Conservation (phyloP, 768 basidiomycete species). For the Boletus rex-veris region DNA sequence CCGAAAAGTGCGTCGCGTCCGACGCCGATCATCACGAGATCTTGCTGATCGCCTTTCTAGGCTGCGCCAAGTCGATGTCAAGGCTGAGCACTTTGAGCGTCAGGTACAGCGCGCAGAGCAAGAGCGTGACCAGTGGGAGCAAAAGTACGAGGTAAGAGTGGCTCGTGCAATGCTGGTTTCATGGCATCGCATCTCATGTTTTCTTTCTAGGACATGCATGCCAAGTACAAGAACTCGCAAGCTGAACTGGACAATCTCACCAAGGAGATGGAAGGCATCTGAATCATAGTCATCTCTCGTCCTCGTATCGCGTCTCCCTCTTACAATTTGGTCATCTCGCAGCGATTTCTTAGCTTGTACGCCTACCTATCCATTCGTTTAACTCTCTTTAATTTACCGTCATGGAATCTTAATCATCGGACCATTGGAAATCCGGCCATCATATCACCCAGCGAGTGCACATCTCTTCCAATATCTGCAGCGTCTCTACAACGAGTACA, state of each 20-base stretch:
- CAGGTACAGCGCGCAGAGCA: conserved; percentile 82
- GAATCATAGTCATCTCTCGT: conserved; percentile 21
- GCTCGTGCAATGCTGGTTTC: neutral
- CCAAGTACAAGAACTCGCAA: conserved; percentile 72
- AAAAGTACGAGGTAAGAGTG: conserved; percentile 81
- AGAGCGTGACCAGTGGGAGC: conserved; percentile 91
- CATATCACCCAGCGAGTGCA: neutral
- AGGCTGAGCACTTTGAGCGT: conserved; percentile 97
- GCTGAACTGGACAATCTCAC: conserved; percentile 83
- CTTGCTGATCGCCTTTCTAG: conserved; percentile 41
- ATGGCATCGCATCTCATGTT: conserved; percentile 1
- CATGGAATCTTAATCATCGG: conserved; percentile 11
- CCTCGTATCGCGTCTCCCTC: conserved; percentile 4
- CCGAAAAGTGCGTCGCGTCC: conserved; percentile 76
- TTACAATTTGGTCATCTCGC: conserved; percentile 10
- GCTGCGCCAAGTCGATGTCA: conserved; percentile 94
- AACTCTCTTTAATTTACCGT: conserved; percentile 21
- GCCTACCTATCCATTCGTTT: conserved; percentile 14
- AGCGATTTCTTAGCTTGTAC: conserved; percentile 21
- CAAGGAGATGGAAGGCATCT: conserved; percentile 67
- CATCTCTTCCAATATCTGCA: too few species aligned
- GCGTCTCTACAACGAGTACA: neutral
- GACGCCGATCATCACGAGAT: conserved; percentile 9
- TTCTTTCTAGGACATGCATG: conserved; percentile 55
- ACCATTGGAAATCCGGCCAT: neutral